phyloP scores from a whole-genome alignment of 2,329 filamentous ascomycete genomes.

The Hypoxylon sp. region DNA sequence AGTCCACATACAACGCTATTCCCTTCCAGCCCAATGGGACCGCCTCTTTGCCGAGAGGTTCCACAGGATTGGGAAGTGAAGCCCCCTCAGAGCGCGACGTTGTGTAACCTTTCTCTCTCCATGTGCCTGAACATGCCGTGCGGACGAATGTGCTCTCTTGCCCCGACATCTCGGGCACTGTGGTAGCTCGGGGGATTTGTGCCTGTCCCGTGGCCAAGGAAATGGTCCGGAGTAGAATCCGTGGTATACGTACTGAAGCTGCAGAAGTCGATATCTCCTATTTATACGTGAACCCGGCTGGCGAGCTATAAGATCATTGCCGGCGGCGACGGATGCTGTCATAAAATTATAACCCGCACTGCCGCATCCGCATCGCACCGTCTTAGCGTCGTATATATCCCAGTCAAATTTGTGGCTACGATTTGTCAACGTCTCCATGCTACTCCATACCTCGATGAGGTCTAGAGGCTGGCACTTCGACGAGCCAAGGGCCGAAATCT shows the following conservation, averaged over 20 bases:
- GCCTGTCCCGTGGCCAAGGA: slow-evolving; percentile 23
- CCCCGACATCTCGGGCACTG: slow-evolving; percentile 28
- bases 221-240: slow-evolving; percentile 21
- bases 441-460: slow-evolving; percentile 9
- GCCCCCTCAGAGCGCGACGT: slow-evolving; percentile 9
- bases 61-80: slow-evolving; percentile 39
- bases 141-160: slow-evolving; percentile 15
- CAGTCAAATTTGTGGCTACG: neutral
- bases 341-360: slow-evolving; percentile 24
- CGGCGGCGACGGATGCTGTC: slow-evolving; percentile 22
- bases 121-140: slow-evolving; percentile 36
- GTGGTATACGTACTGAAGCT: slow-evolving; percentile 9
- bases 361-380: slow-evolving; percentile 16
- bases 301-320: slow-evolving; percentile 9
- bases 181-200: slow-evolving; percentile 13
- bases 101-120: slow-evolving; percentile 19
- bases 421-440: slow-evolving; percentile 19
- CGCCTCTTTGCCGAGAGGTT: slow-evolving; percentile 38
- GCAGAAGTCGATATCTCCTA: neutral
- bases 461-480: slow-evolving; percentile 18
- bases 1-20: slow-evolving; percentile 26
- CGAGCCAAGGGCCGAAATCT: slow-evolving; percentile 34
- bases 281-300: slow-evolving; percentile 18
- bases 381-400: slow-evolving; percentile 16
- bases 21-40: slow-evolving; percentile 37